Evolutionary conservation across 441 rosid genomes (phyloP).

Genomic region (Populus hybrid): DNA sequence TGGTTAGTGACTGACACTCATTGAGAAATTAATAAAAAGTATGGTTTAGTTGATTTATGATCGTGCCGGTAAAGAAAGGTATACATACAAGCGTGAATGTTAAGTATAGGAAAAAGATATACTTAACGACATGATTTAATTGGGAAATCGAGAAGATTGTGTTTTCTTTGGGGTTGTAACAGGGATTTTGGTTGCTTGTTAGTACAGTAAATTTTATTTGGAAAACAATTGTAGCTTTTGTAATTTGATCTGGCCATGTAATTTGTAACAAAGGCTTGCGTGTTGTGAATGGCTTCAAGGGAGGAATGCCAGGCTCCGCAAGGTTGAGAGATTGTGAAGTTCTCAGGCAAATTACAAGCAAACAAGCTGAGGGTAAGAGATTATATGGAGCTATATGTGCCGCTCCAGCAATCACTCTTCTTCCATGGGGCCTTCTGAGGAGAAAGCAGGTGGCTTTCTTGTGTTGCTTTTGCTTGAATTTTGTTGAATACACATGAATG

Average conservation of each 20-base stretch:
- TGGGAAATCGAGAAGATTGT: background rate
- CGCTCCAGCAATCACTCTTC: constrained; percentile 92
- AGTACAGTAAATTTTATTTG: background rate
- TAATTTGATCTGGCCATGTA: background rate
- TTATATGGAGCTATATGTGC: constrained; percentile 87
- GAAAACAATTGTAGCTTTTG: background rate
- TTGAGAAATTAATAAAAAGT: background rate
- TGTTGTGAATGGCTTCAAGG: constrained; percentile 39
- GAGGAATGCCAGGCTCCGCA: constrained; percentile 98
- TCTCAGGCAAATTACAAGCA: constrained; percentile 60
- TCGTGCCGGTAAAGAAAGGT: background rate
- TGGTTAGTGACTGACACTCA: background rate
- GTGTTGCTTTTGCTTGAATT: constrained; percentile 13
- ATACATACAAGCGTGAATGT: background rate
- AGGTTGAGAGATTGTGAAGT: constrained; percentile 72
- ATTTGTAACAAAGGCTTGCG: background rate
- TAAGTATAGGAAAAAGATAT: background rate
- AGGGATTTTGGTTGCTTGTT: background rate
- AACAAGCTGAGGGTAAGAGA: constrained; percentile 72
- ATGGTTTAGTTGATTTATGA: background rate
- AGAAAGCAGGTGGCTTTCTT: constrained; percentile 52
- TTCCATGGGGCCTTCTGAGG: constrained; percentile 90
- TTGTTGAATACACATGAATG: constrained; percentile 1
- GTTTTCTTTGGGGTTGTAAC: background rate
- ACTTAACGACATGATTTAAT: background rate